Conservation (phyloP, 2,329 filamentous ascomycete species). For the Sporothrix protearum region DNA sequence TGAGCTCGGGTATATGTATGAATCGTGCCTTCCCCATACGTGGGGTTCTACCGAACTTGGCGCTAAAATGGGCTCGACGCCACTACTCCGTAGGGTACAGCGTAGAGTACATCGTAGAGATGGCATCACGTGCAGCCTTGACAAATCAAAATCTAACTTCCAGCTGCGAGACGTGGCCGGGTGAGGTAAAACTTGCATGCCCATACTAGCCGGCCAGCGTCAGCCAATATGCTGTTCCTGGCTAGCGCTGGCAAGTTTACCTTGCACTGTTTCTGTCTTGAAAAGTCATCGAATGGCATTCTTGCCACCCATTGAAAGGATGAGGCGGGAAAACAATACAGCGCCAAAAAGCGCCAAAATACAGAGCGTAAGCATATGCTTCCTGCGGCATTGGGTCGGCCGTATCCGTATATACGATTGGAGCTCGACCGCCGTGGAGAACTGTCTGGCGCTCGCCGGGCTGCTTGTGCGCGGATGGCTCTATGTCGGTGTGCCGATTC, state of each 20-base stretch:
- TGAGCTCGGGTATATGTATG: slow-evolving; percentile 12
- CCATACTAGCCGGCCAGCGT: background rate
- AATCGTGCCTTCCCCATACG: slow-evolving; percentile 1
- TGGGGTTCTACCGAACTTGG: background rate
- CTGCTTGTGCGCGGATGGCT: background rate
- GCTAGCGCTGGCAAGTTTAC: too few species aligned
- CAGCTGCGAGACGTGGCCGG: background rate
- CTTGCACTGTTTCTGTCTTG: too few species aligned
- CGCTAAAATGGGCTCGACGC: background rate
- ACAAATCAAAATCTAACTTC: background rate
- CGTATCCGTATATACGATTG: background rate
- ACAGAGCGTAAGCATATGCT: too few species aligned
- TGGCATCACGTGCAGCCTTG: background rate
- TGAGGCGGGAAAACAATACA: too few species aligned
- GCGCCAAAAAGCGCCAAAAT: too few species aligned
- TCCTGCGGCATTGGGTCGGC: background rate
- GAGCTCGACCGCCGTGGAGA: background rate
- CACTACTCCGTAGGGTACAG: too few species aligned
- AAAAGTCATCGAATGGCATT: too few species aligned
- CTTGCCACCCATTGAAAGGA: too few species aligned
- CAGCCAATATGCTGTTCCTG: background rate
- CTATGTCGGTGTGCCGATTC: background rate
- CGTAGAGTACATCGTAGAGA: background rate
- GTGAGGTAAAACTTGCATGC: background rate
- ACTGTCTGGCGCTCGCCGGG: background rate